These are phyloP conservation scores for Inonotus hispidus DNA, from an alignment of 1,284 basidiomycete genomes.

Conservation along the genomic window DNA sequence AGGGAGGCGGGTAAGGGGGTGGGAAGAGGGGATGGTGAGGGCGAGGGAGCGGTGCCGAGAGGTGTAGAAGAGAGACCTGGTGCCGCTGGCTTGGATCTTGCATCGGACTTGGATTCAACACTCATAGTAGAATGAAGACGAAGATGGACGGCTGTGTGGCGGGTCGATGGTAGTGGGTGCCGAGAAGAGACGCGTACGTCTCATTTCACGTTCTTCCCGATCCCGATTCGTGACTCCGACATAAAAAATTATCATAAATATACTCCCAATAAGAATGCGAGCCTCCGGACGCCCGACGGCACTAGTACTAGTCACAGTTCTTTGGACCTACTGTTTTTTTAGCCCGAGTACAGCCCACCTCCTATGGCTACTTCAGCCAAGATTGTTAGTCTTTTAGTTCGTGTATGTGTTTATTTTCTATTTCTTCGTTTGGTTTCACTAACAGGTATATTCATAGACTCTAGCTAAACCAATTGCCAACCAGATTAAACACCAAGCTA, in stretches of 20 bases:
- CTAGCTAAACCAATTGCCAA: slow-evolving; percentile 83
- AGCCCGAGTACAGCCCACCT: background rate
- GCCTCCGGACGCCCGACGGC: background rate
- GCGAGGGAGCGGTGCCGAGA: background rate
- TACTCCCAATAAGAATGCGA: background rate
- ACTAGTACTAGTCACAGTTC: background rate
- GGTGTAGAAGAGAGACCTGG: too few relatives aligned
- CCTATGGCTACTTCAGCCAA: slow-evolving; percentile 59
- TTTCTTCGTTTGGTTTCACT: slow-evolving; percentile 2
- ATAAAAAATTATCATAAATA: too few relatives aligned
- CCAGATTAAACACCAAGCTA: slow-evolving; percentile 71
- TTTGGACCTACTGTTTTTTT: background rate
- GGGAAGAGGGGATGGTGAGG: background rate
- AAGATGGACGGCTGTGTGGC: background rate
- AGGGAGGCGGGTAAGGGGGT: background rate
- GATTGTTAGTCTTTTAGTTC: slow-evolving; percentile 59
- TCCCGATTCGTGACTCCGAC: too few relatives aligned
- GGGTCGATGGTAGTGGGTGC: background rate
- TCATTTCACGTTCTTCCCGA: too few relatives aligned
- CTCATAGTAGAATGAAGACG: too few relatives aligned
- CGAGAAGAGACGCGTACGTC: background rate
- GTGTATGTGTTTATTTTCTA: slow-evolving; percentile 40
- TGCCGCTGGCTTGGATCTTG: too few relatives aligned
- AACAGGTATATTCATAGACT: slow-evolving; percentile 5
- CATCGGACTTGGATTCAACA: too few relatives aligned